Percentiles rank a stretch among this genome's conserved stretches.
phyloP scores from a whole-genome alignment of 176 grass and related monocot species.

The Canna indica region DNA sequence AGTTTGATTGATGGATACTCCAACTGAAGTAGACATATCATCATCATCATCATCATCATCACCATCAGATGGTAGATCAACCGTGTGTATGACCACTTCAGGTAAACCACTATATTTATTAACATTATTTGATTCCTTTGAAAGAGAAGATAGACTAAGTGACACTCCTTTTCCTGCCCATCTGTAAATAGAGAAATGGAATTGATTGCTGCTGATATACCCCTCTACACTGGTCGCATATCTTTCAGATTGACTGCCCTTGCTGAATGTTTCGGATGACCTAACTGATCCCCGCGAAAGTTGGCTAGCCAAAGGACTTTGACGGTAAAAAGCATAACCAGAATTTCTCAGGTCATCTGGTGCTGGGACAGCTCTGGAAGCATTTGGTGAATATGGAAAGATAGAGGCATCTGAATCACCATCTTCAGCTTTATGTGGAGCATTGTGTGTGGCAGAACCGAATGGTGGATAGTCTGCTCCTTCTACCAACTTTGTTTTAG shows the following conservation, averaged over 20 bases:
- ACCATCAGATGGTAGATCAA: conserved; percentile 44
- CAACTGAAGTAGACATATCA: conserved; percentile 35
- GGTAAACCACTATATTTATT: conserved; percentile 38
- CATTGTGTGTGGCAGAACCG: conserved; percentile 27
- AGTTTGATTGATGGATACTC: conserved; percentile 40
- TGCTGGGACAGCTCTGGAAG: conserved; percentile 18
- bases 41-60: conserved; percentile 70
- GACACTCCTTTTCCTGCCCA: conserved; percentile 77
- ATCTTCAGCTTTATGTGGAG: conserved; percentile 42
- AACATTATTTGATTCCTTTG: conserved; percentile 32
- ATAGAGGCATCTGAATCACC: conserved; percentile 34
- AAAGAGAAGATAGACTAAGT: conserved; percentile 42
- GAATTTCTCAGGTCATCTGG: conserved; percentile 39
- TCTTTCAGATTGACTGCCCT: conserved; percentile 41
- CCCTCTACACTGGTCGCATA: conserved; percentile 38
- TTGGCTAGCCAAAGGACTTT: conserved; percentile 50
- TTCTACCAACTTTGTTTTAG: conserved; percentile 36
- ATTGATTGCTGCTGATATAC: conserved; percentile 36
- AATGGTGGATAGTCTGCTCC: conserved; percentile 29
- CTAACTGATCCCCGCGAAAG: conserved; percentile 28
- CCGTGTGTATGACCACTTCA: conserved; percentile 66
- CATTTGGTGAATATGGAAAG: conserved; percentile 49
- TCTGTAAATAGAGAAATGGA: conserved; percentile 86
- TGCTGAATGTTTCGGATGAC: conserved; percentile 17
- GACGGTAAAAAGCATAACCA: conserved; percentile 30